phyloP scores from a whole-genome alignment of 1,284 basidiomycete species.

The Rhizoctonia solani region DNA sequence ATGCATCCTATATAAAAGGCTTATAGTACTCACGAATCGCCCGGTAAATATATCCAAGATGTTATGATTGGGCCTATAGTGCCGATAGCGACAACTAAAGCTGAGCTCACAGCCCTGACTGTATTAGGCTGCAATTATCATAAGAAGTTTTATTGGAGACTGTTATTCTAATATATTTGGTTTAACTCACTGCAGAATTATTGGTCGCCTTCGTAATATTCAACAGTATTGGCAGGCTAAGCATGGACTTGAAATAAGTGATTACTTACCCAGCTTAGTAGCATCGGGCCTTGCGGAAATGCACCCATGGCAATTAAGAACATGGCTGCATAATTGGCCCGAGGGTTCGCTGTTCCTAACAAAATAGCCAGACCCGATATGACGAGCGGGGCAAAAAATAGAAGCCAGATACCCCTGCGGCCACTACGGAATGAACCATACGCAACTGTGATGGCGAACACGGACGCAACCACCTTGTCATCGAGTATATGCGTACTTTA shows the following conservation, averaged over 20 bases:
- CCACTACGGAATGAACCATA: constrained; percentile 36
- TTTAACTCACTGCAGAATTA: constrained; percentile 34
- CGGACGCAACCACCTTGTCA: constrained; percentile 35
- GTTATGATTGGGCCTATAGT: constrained; percentile 39
- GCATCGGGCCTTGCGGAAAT: constrained; percentile 38
- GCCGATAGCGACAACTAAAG: constrained; percentile 39
- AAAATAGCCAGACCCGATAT: constrained; percentile 35
- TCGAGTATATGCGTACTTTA: background rate
- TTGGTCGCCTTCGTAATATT: constrained; percentile 33
- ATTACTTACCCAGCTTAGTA: constrained; percentile 38
- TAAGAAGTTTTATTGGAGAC: background rate
- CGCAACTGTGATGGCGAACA: constrained; percentile 37
- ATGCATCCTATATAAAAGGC: background rate
- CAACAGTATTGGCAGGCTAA: background rate
- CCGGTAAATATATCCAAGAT: constrained; percentile 39
- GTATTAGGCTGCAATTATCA: constrained; percentile 32
- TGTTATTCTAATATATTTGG: background rate
- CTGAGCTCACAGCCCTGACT: constrained; percentile 38
- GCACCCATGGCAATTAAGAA: constrained; percentile 39
- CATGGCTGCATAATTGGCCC: constrained; percentile 37
- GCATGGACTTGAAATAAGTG: background rate
- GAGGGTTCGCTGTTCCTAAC: constrained; percentile 35
- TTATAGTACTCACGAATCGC: constrained; percentile 34
- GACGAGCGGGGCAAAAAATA: constrained; percentile 34
- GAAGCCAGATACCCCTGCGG: constrained; percentile 38